Evolutionary conservation across 352 stramenopile species (phyloP).

Genomic region (Phytopythium mirpurense): DNA sequence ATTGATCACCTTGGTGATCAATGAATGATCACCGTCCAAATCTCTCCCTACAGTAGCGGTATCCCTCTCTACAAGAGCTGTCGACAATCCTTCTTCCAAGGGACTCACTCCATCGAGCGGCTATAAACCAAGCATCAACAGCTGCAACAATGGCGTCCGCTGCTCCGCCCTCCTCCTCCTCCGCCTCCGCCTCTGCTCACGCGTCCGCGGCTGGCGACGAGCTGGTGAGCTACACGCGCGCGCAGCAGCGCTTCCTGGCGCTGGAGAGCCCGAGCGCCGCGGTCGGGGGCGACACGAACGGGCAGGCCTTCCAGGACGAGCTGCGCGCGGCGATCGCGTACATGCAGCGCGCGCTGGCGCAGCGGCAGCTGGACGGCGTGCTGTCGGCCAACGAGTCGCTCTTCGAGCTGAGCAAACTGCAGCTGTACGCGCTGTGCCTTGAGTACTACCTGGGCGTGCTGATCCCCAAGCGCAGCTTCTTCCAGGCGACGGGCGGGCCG

Average conservation of each 20-base stretch:
- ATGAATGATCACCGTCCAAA: background rate
- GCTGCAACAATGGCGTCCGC: background rate
- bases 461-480: conserved; percentile 69
- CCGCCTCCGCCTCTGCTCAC: too few species aligned
- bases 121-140: background rate
- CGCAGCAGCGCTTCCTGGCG: conserved; percentile 35
- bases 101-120: background rate
- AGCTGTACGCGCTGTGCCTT: conserved; percentile 78
- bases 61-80: conserved; percentile 17
- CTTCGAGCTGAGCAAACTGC: conserved; percentile 74
- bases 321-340: conserved; percentile 24
- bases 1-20: background rate
- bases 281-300: conserved; percentile 27
- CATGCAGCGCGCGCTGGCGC: conserved; percentile 33
- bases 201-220: conserved; percentile 11
- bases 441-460: conserved; percentile 82
- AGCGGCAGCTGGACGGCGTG: conserved; percentile 59
- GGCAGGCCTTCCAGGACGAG: conserved; percentile 41
- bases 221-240: conserved; percentile 28
- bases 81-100: background rate
- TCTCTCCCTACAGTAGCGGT: background rate
- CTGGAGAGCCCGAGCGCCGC: conserved; percentile 34
- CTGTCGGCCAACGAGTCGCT: conserved; percentile 71
- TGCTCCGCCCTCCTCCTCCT: background rate
- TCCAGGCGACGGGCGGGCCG: conserved; percentile 20